Percentiles rank a stretch among this genome's conserved stretches.
Conservation (phyloP, 306 rosid species). For the Betula pendula region DNA sequence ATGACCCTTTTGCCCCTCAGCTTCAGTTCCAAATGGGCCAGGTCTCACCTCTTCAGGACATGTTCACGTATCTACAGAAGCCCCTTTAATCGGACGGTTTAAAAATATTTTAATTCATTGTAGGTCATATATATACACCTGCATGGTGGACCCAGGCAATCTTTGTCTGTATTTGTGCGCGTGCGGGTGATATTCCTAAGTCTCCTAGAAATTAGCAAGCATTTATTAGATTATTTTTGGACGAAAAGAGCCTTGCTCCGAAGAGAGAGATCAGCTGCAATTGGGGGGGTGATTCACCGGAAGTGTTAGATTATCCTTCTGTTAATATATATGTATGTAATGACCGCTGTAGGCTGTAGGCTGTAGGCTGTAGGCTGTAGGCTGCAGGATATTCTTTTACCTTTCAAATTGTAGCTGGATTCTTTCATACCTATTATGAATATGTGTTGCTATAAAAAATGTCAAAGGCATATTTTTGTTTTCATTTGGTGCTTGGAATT, state of each 20-base stretch:
- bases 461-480: too few relatives aligned
- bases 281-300: too few relatives aligned
- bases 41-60: constrained; percentile 56
- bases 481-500: too few relatives aligned
- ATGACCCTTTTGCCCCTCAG: constrained; percentile 60
- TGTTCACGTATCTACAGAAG: constrained; percentile 48
- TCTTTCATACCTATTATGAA: not conserved
- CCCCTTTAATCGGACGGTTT: constrained; percentile 30
- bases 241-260: not conserved
- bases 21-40: constrained; percentile 54
- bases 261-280: not conserved
- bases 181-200: not conserved
- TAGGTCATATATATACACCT: not conserved
- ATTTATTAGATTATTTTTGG: not conserved
- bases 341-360: not conserved
- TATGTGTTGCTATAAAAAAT: too few relatives aligned
- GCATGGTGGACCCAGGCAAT: not conserved
- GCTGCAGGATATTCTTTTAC: not conserved
- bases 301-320: not conserved
- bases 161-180: not conserved
- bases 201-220: not conserved
- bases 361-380: too few relatives aligned
- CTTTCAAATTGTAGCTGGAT: not conserved
- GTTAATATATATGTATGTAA: not conserved
- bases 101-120: constrained; percentile 21